Base-by-base conservation (phyloP, 2,329 filamentous ascomycete genomes). In the Bretziella fagacearum region DNA sequence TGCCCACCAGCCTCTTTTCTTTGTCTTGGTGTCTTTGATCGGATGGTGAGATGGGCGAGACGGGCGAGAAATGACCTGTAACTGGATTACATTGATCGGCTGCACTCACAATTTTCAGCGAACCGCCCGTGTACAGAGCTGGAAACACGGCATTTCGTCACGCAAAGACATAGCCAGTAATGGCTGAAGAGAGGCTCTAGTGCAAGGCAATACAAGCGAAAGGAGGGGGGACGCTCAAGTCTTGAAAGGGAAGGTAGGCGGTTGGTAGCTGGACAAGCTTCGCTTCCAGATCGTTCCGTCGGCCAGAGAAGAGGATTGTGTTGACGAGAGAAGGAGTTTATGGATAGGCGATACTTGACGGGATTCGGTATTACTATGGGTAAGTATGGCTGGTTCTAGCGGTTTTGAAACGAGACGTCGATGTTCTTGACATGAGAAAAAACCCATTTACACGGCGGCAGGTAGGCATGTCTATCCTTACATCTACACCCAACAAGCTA, bases 121-220 rank as follows among this genome's bases (percentile, higher is more conserved):
- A 25, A 23, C 18, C 7, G 35, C 18, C 18, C 17, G 35, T 10
- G 8, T 20, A 39, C 18, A 39, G 35, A 39, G 7, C 35, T 22
- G 35, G 35, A 39, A 22, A 17, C 35, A 25, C 35, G 8, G 23
- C 35, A 39, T 23, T 23, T 8, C 35, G 23, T 39, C 18, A 20
- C n/a, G 7, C 18, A 39, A 20, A 39, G 35, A 39, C 20, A 39
- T 20, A 8, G 17, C 15, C 7, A 20, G 35, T 39, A 39, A 17
- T 43, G 40, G n/a, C 40, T 43, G n/a, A 30, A 30, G 18, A 30
- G 26, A 43, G 40, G 40, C 25, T 30, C 25, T 43, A 26, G 40
- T 43, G 26, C 26, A 26, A 43, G 13, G 40, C 15, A 20, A 18
- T 43, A 43, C 40, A 43, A 43, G 40, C 26, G 40, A 43, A 22